Conservation (phyloP, 495 filamentous ascomycete species). For the Symbiotaphrina buchneri region DNA sequence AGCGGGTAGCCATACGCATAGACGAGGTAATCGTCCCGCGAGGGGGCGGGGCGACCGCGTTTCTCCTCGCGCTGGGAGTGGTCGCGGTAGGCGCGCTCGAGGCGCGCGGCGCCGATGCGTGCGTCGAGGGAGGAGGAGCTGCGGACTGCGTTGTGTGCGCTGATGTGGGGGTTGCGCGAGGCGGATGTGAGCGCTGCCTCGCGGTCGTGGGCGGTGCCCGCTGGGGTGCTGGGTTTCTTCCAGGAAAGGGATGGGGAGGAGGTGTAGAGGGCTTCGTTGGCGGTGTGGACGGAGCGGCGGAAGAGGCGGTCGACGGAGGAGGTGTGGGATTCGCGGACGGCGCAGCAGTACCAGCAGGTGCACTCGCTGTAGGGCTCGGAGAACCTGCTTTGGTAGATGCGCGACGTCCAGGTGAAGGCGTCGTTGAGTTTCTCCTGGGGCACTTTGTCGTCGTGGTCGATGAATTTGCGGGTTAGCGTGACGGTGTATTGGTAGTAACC, state of each 20-base stretch:
- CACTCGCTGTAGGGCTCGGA: constrained; percentile 57
- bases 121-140: too few species aligned
- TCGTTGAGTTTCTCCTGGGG: constrained; percentile 33
- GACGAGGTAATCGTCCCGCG: constrained; percentile 15
- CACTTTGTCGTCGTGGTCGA: constrained; percentile 80
- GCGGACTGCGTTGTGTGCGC: constrained; percentile 38
- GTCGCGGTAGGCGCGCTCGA: constrained; percentile 40
- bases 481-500: constrained; percentile 36
- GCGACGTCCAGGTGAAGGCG: constrained; percentile 55
- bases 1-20: constrained; percentile 29
- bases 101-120: neutral
- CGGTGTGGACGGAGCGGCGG: constrained; percentile 10
- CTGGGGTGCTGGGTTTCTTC: constrained; percentile 24
- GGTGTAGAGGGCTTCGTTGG: constrained; percentile 18
- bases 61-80: constrained; percentile 27
- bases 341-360: constrained; percentile 84
- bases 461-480: constrained; percentile 21
- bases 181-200: constrained; percentile 29
- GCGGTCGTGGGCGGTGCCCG: too few species aligned
- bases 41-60: constrained; percentile 24
- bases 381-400: constrained; percentile 37
- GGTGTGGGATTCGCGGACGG: constrained; percentile 39
- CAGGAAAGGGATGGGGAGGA: neutral
- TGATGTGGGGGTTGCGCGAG: constrained; percentile 45
- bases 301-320: constrained; percentile 15